Evolutionary conservation across 805 yeast genomes (phyloP).

Genomic region (Saccharomycopsis fermentans): DNA sequence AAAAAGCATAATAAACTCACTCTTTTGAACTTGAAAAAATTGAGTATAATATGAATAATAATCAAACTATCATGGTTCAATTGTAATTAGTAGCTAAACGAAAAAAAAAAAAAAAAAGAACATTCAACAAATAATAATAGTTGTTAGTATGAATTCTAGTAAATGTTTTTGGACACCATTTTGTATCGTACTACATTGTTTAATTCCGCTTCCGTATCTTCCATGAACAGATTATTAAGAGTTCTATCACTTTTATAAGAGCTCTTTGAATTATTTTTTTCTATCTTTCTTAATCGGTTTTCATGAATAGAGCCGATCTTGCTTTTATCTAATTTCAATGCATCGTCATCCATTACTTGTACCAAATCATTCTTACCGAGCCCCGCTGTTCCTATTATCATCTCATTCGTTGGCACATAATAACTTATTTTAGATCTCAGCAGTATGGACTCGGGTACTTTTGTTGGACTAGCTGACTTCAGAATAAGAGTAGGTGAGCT

Average conservation of each 20-base stretch:
- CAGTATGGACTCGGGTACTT: neutral
- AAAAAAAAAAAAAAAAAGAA: neutral
- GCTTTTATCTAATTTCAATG: neutral
- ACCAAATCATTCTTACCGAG: neutral
- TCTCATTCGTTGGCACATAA: neutral
- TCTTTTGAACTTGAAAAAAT: no score
- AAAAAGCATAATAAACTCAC: no score
- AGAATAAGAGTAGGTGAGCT: neutral
- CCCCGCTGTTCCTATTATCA: neutral
- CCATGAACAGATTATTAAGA: neutral
- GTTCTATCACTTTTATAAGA: slow-evolving; percentile 20
- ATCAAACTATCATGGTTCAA: no score
- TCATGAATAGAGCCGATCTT: slow-evolving; percentile 6
- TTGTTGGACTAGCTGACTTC: neutral
- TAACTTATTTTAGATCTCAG: neutral
- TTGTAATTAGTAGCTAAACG: no score
- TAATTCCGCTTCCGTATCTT: slow-evolving; percentile 28
- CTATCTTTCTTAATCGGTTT: slow-evolving; percentile 6
- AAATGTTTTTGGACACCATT: slow-evolving; percentile 68
- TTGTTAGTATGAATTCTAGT: neutral
- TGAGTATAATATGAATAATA: no score
- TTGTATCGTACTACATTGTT: slow-evolving; percentile 49
- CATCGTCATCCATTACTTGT: neutral
- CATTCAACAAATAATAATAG: neutral
- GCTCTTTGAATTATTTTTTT: neutral